phyloP scores from a whole-genome alignment of 1,284 basidiomycete genomes.

The Stygiomarasmius scandens region DNA sequence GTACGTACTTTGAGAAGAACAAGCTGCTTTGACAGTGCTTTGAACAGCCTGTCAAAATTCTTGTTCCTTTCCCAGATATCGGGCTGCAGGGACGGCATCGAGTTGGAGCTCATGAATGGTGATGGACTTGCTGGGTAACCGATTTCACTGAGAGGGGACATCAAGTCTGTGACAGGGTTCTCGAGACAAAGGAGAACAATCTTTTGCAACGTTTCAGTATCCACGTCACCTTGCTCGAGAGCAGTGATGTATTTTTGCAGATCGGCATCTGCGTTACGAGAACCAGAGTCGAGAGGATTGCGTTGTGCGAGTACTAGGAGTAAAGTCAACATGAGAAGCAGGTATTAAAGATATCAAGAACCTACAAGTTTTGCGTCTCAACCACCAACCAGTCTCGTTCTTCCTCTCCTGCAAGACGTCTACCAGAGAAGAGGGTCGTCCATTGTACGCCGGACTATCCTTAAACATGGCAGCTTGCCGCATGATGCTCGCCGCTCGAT shows the following conservation, averaged over 20 bases:
- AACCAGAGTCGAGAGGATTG: slow-evolving; percentile 39
- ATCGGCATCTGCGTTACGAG: slow-evolving; percentile 43
- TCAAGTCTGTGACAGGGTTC: slow-evolving; percentile 53
- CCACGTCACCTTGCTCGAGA: slow-evolving; percentile 55
- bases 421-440: slow-evolving; percentile 57
- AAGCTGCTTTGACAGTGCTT: slow-evolving; percentile 61
- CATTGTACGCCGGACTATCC: slow-evolving; percentile 68
- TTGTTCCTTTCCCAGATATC: slow-evolving; percentile 70
- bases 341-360: slow-evolving; percentile 20
- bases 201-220: slow-evolving; percentile 57
- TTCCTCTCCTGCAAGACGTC: slow-evolving; percentile 64
- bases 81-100: slow-evolving; percentile 45
- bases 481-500: slow-evolving; percentile 58
- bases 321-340: slow-evolving; percentile 16
- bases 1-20: slow-evolving; percentile 56
- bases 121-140: slow-evolving; percentile 50
- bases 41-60: slow-evolving; percentile 67
- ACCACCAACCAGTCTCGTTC: slow-evolving; percentile 77
- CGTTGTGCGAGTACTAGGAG: slow-evolving; percentile 53
- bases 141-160: slow-evolving; percentile 45
- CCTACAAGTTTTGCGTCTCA: slow-evolving; percentile 69
- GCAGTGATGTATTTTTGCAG: slow-evolving; percentile 54
- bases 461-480: slow-evolving; percentile 76
- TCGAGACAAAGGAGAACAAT: slow-evolving; percentile 62
- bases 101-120: slow-evolving; percentile 44